Conservation (phyloP, 352 stramenopile genomes). For the Phytopythium montanum region DNA sequence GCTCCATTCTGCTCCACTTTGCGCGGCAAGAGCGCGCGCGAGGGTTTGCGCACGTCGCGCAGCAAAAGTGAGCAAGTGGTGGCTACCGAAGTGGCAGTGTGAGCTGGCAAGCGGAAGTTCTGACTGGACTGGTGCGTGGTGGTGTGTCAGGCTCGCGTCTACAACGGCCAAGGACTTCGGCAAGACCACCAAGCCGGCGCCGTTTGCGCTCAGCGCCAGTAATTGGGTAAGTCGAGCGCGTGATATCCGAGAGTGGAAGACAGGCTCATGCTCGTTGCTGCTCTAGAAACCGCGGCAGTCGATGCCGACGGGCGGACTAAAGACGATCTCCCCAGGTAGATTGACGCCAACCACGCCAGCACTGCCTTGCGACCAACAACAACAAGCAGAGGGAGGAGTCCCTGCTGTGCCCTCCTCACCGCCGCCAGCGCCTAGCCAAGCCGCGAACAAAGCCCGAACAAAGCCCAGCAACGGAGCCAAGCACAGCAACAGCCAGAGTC, state of each 20-base stretch:
- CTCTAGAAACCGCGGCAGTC: slow-evolving; percentile 2
- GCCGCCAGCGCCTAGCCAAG: not conserved
- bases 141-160: slow-evolving; percentile 20
- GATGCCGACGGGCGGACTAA: not conserved
- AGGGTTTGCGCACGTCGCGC: slow-evolving; percentile 27
- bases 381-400: not conserved
- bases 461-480: not conserved
- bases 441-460: not conserved
- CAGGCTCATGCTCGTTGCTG: not conserved
- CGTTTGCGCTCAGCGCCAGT: slow-evolving; percentile 59
- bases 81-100: not conserved
- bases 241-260: too few relatives aligned
- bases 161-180: slow-evolving; percentile 49
- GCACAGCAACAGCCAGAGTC: slow-evolving; percentile 10
- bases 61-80: slow-evolving; percentile 38
- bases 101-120: not conserved
- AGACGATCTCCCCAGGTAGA: not conserved
- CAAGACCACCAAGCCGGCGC: slow-evolving; percentile 39
- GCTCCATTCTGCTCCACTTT: slow-evolving; percentile 54
- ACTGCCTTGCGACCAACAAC: not conserved
- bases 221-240: slow-evolving; percentile 38
- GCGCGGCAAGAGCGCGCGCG: slow-evolving; percentile 50
- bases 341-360: not conserved
- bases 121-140: not conserved
- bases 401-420: not conserved